phyloP scores from a whole-genome alignment of 441 rosid genomes.

The Arabidopsis lyrata region DNA sequence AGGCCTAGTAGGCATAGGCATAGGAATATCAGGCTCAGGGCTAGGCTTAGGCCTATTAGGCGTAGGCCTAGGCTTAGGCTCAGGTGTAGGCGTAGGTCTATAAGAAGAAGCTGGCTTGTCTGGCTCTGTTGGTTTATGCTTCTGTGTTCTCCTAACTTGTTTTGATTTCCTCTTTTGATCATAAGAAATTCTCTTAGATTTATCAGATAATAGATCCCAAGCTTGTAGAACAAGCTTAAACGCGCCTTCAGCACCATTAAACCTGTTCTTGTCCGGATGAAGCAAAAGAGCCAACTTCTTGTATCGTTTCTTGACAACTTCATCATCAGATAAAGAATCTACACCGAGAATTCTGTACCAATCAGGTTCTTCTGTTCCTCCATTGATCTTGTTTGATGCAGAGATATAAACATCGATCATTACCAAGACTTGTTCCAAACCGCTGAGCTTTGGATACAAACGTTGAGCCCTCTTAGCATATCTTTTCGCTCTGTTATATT shows the following conservation, averaged over 20 bases:
- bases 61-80: not conserved
- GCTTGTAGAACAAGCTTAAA: conserved; percentile 78
- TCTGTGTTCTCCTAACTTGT: no score
- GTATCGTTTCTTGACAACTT: conserved; percentile 61
- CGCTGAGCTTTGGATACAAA: not conserved
- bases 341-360: conserved; percentile 73
- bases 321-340: conserved; percentile 67
- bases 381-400: conserved; percentile 48
- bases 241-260: conserved; percentile 76
- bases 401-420: conserved; percentile 23
- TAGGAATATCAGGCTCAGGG: not conserved
- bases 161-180: conserved; percentile 45
- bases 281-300: conserved; percentile 71
- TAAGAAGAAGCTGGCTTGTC: no score
- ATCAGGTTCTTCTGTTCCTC: conserved; percentile 48
- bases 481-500: conserved; percentile 63
- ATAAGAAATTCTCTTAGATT: conserved; percentile 60
- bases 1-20: not conserved
- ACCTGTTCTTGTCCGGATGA: conserved; percentile 86
- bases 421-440: not conserved
- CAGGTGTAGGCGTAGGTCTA: not conserved
- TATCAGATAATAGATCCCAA: conserved; percentile 71
- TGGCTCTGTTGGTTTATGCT: no score
- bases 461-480: not conserved
- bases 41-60: not conserved